Base-by-base conservation (phyloP, 495 filamentous ascomycete species). In the Aspergillus baeticus region DNA sequence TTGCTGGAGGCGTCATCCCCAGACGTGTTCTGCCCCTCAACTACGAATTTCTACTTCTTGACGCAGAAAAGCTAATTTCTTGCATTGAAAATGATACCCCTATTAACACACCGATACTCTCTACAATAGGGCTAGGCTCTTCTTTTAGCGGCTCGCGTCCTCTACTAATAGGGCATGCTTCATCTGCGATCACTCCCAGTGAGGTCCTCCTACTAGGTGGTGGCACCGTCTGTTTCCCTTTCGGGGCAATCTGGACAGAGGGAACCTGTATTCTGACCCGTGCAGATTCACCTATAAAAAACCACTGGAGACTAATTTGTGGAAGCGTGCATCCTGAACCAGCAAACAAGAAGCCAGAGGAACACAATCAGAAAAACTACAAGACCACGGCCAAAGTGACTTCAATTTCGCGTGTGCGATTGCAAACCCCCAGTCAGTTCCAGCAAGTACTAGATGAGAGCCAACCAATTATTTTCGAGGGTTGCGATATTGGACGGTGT, bases 151-250 rank as follows among this genome's bases (percentile, higher is more conserved):
- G 59, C 6, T 61, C 61, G 15, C 73, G 81, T 22, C 89, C 88
- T 13, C 68, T 96, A 4, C 72, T 96, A 15, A 74, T 87, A 41
- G 90, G 92, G 5, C 76, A 82, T 57, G 84, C 82, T 14, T 69
- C 78, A 7, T 83, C 77, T 18, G 67, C 75, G 7, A 71, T 80
- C 1, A 63, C 63, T 43, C 60, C 69, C 17, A 69, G 76, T 14
- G 64, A 78, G 22, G 59, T 91, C 4, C 59, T 87, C 15, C 68
- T 96, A 2, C 68, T 87, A 34, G 91, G 90, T 8, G 92, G 92
- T 14, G 92, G 92, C 17, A 90, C 89, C 22, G 88, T 91, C 0
- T 96, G 92, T 67, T 96, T 95, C 70, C 90, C 89, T 0, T 93
- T 96, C 78, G 90, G 89, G 7, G 85, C 85, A 13, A 86, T 79